A percentile compares a stretch with the other conserved stretches of the same genome.
These are phyloP conservation scores for Pseudocercospora fuligena DNA, from an alignment of 2,329 filamentous ascomycete species.

Conservation along the genomic window DNA sequence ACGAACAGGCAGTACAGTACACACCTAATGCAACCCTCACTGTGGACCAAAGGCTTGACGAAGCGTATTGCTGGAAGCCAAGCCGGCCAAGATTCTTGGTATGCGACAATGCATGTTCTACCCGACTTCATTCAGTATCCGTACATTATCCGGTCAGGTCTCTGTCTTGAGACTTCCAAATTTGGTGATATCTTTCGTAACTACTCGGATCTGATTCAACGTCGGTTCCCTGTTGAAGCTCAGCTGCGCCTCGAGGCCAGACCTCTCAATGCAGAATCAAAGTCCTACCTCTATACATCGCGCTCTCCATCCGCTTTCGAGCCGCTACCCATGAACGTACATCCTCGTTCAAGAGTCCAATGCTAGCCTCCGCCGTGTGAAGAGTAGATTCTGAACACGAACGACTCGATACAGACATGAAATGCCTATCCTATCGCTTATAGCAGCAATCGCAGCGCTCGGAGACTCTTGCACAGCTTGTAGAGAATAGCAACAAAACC, in stretches of 20 bases:
- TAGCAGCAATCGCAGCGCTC: not conserved
- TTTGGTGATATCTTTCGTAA: not conserved
- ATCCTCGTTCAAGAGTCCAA: no score
- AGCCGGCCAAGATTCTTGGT: not conserved
- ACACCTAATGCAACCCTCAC: no score
- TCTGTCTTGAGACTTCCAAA: not conserved
- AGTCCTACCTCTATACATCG: not conserved
- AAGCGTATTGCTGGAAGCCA: not conserved
- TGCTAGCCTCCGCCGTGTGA: no score
- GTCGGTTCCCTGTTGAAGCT: no score
- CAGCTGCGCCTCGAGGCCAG: not conserved
- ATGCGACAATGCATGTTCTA: not conserved
- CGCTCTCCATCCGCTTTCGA: not conserved
- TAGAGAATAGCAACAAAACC: not conserved
- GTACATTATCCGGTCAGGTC: not conserved
- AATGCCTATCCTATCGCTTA: not conserved
- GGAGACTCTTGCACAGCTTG: not conserved
- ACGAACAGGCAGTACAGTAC: no score
- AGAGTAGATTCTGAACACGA: no score
- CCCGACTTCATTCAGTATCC: not conserved
- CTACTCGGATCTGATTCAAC: not conserved
- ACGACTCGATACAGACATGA: no score
- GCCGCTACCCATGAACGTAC: not conserved
- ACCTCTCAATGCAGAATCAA: not conserved
- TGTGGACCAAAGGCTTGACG: not conserved